phyloP scores from a whole-genome alignment of 768 basidiomycete species.

The Dioszegia aurantiaca region DNA sequence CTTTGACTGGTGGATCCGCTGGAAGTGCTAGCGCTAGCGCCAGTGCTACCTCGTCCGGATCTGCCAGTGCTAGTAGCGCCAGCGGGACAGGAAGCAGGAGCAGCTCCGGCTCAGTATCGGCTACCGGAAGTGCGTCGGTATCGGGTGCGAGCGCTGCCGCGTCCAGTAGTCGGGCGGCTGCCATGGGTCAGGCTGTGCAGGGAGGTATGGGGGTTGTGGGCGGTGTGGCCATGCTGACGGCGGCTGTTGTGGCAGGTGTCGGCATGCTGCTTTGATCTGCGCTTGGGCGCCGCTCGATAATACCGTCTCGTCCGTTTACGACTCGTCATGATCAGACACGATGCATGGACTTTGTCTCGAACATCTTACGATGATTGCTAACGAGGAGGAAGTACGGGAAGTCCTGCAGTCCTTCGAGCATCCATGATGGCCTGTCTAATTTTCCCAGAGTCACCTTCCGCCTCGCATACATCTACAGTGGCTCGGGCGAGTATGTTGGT shows the following conservation, averaged over 20 bases:
- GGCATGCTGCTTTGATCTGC: conserved; percentile 23
- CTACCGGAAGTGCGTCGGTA: background rate
- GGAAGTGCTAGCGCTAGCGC: conserved; percentile 1
- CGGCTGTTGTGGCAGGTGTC: conserved; percentile 23
- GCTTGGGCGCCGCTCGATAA: background rate
- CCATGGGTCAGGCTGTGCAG: conserved; percentile 9
- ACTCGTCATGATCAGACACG: background rate
- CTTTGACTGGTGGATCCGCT: conserved; percentile 19
- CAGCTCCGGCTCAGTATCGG: conserved; percentile 17
- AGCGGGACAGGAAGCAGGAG: conserved; percentile 14
- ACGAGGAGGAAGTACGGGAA: too few relatives aligned
- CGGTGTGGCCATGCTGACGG: conserved; percentile 18
- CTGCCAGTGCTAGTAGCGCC: conserved; percentile 5
- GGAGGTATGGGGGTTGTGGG: conserved; percentile 14
- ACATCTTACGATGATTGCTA: too few relatives aligned
- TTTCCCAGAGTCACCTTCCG: too few relatives aligned
- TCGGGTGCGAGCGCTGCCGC: conserved; percentile 13
- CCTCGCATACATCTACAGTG: too few relatives aligned
- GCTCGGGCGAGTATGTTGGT: too few relatives aligned
- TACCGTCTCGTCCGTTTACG: background rate
- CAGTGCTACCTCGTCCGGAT: conserved; percentile 1
- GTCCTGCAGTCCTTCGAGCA: too few relatives aligned
- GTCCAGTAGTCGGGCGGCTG: conserved; percentile 8
- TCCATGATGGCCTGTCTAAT: too few relatives aligned
- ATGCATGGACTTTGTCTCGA: too few relatives aligned